A percentile compares a stretch with the other conserved stretches of the same genome.
Evolutionary conservation across 371 early-diverging fungal genomes (phyloP).

Genomic region (Sporodiniella umbellata): DNA sequence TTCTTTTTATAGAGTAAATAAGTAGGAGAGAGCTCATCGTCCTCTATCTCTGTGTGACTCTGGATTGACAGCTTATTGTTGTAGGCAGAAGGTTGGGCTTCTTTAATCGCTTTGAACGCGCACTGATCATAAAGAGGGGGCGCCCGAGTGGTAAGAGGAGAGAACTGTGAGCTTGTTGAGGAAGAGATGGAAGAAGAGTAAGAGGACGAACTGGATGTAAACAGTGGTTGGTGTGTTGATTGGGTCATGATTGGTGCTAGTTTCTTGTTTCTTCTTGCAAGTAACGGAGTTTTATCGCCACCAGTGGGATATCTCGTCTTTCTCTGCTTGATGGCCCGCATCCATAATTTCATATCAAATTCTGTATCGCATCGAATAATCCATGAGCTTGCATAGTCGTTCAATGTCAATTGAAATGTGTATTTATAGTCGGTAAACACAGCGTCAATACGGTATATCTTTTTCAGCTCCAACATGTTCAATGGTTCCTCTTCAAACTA

Average conservation of each 20-base stretch:
- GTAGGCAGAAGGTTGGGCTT: neutral
- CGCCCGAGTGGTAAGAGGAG: slow-evolving; percentile 1
- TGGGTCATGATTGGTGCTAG: slow-evolving; percentile 18
- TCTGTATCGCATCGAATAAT: slow-evolving; percentile 23
- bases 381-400: slow-evolving; percentile 13
- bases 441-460: slow-evolving; percentile 10
- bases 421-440: slow-evolving; percentile 7
- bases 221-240: neutral
- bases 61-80: neutral
- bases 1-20: slow-evolving; percentile 20
- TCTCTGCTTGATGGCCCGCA: slow-evolving; percentile 15
- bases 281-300: slow-evolving; percentile 3
- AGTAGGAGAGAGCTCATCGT: slow-evolving; percentile 19
- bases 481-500: slow-evolving; percentile 16
- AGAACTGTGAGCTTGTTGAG: neutral
- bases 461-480: slow-evolving; percentile 11
- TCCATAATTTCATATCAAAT: slow-evolving; percentile 19
- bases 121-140: neutral
- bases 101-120: too few relatives aligned
- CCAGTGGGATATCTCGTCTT: neutral
- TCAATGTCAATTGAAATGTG: slow-evolving; percentile 12
- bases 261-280: slow-evolving; percentile 18
- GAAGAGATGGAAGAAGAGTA: slow-evolving; percentile 7
- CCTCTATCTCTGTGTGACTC: neutral
- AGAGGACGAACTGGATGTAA: neutral